Evolutionary conservation across 1,139 yeast species (phyloP).

Genomic region (Yamadazyma siamensis): DNA sequence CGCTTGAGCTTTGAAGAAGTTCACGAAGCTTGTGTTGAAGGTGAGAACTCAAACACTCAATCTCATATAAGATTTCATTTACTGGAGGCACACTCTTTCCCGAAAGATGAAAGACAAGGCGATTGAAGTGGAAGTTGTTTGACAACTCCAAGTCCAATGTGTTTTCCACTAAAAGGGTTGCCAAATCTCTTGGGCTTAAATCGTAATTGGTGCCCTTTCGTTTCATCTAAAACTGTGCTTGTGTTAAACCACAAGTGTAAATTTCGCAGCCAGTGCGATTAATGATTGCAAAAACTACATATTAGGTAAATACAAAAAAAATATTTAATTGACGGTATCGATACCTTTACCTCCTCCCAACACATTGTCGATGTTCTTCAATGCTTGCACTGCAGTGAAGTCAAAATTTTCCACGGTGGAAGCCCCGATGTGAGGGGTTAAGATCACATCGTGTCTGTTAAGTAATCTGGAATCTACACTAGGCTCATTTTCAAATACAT

Average conservation of each 20-base stretch:
- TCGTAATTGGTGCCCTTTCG: no score
- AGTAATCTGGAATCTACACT: constrained; percentile 48
- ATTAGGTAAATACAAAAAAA: no score
- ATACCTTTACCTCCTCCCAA: constrained; percentile 30
- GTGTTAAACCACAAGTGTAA: no score
- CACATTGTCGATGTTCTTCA: constrained; percentile 45
- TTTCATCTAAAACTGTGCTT: no score
- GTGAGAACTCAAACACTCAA: constrained; percentile 18
- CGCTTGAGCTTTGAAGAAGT: constrained; percentile 14
- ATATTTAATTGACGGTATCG: constrained; percentile 31
- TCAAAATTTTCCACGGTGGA: constrained; percentile 54
- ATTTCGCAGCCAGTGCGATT: no score
- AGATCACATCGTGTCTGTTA: constrained; percentile 62
- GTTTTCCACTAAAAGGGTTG: constrained; percentile 19
- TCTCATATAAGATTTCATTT: constrained; percentile 16
- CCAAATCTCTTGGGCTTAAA: constrained; percentile 9
- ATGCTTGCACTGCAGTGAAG: constrained; percentile 43
- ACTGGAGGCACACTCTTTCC: constrained; percentile 14
- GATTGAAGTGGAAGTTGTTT: constrained; percentile 15
- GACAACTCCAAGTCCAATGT: constrained; percentile 18
- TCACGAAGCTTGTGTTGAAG: constrained; percentile 18
- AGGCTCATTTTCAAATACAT: constrained; percentile 76
- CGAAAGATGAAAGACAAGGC: constrained; percentile 10
- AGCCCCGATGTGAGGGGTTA: constrained; percentile 78
- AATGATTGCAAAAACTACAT: no score